phyloP scores from a whole-genome alignment of 331 rosid species.

The Erythrophleum ivorense region DNA sequence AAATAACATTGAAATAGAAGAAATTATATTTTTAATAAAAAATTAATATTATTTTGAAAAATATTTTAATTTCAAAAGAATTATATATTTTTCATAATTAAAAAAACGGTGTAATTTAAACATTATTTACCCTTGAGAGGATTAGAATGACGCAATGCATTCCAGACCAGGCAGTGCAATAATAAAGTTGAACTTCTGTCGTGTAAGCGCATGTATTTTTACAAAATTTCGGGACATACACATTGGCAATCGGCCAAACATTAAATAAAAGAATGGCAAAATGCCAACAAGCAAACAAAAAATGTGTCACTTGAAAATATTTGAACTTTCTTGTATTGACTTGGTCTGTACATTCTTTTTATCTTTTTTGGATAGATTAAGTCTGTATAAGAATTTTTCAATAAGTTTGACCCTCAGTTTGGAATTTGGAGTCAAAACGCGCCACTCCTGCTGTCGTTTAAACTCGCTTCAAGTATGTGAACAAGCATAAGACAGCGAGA shows the following conservation, averaged over 20 bases:
- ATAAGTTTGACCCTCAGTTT: conserved; percentile 26
- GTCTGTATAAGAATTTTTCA: not conserved
- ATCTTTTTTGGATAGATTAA: not conserved
- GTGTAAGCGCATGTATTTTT: conserved; percentile 25
- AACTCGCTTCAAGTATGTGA: conserved; percentile 68
- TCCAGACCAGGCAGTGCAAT: conserved; percentile 11
- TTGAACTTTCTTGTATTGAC: not conserved
- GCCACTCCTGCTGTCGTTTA: conserved; percentile 14
- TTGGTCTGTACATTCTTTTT: not conserved
- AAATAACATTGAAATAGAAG: too few relatives aligned
- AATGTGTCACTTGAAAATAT: not conserved
- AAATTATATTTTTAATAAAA: too few relatives aligned
- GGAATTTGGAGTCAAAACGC: conserved; percentile 1
- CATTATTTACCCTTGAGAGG: not conserved
- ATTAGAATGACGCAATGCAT: conserved; percentile 31
- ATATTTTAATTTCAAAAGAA: too few relatives aligned
- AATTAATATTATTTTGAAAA: too few relatives aligned
- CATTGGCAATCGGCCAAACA: conserved; percentile 1
- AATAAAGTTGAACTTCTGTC: not conserved
- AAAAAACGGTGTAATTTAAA: not conserved
- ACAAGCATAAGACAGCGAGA: conserved; percentile 76
- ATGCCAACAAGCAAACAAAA: not conserved
- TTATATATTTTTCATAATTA: too few relatives aligned
- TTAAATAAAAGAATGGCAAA: not conserved
- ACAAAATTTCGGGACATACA: conserved; percentile 39